These are phyloP conservation scores for Asterochloris erici DNA, from an alignment of 139 green algal species.

Conservation along the genomic window DNA sequence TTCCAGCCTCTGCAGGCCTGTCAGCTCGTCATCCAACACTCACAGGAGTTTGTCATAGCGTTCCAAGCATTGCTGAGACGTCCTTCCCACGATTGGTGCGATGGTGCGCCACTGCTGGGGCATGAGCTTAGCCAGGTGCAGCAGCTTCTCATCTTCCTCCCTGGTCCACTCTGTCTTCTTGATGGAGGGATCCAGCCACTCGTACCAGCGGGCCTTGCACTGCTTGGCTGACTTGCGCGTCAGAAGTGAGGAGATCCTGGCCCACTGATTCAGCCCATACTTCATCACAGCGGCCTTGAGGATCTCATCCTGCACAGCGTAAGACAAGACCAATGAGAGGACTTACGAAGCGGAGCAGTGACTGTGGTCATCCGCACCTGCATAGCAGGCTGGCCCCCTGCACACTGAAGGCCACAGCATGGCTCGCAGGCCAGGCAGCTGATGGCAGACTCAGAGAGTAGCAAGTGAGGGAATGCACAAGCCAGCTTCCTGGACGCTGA, in stretches of 20 bases:
- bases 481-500: no score
- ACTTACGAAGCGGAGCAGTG: no score
- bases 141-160: conserved; percentile 99
- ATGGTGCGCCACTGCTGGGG: conserved; percentile 99
- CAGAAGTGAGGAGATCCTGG: conserved; percentile 92
- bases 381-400: no score
- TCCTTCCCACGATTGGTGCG: conserved; percentile 96
- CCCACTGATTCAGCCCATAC: conserved; percentile 91
- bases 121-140: conserved; percentile 99
- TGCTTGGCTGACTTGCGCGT: conserved; percentile 98
- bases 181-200: conserved; percentile 98
- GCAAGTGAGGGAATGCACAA: no score
- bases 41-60: conserved; percentile 87
- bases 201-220: conserved; percentile 99
- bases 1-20: background rate
- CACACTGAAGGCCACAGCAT: no score
- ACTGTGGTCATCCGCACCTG: no score
- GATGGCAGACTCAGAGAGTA: background rate
- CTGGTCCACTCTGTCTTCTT: conserved; percentile 99
- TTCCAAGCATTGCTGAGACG: conserved; percentile 95
- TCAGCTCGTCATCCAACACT: background rate
- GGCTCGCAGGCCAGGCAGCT: background rate
- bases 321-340: background rate
- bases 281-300: conserved; percentile 99
- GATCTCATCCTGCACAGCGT: conserved; percentile 91